Base-by-base conservation (phyloP, 805 yeast genomes). In the Lachancea mirantina region DNA sequence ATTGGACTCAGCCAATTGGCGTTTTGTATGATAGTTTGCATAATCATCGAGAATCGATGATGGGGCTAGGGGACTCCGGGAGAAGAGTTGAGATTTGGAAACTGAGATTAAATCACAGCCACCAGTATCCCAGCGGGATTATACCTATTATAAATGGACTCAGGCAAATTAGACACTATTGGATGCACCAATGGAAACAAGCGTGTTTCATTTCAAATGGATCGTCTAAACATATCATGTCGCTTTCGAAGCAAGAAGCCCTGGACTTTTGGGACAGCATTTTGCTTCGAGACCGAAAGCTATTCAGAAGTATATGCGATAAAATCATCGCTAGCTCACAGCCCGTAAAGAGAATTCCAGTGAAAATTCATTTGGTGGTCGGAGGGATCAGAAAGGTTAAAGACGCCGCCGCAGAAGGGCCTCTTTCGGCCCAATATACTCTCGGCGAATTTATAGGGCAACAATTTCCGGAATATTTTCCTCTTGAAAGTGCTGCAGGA, bases 171-270 rank as follows among this genome's bases (percentile, higher is more conserved):
- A 39, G 41, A 28, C 70, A 67, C 31, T 67, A 72, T 30, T 78
- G 92, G 78, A 61, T 77, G 39, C 87, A 89, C 50, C 85, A 76
- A 38, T 59, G 85, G 51, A 89, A 92, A 48, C 96, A 89, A 49
- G 71, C 85, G 4, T 76, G 85, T 47, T 84, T 68, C 47, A 73
- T 85, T 0, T 54, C 82, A 22, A 75, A 78, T 42, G 95, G 95
- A 0, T 70, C 74, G n/a, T 69, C 95, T 5, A 84, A 81, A 40
- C 69, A 76, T 2, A 72, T 89, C n/a, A 81, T 89, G 94, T 67
- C 67, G 16, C 59, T 89, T 34, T 72, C 92, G 5, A 76, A 74
- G 39, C 65, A 64, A 1, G 78, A 79, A 32, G 70, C 89, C 0
- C 56, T 62, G 15, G 49, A 50, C 1, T 61, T 85, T 29, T 82